phyloP scores from a whole-genome alignment of 805 yeast species.

The Ogataea angusta region DNA sequence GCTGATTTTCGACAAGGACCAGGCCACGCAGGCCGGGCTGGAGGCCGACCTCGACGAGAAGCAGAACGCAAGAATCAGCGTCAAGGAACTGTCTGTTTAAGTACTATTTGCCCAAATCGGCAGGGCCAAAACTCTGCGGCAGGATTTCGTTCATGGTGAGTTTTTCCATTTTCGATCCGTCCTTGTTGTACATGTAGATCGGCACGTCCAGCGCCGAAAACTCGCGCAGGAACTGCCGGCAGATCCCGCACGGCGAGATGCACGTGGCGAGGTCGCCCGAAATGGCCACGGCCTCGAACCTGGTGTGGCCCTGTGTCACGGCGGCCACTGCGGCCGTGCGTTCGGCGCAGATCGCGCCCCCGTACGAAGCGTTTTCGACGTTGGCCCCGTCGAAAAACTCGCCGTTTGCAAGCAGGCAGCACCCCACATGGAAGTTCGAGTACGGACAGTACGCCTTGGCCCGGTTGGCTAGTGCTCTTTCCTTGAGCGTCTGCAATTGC shows the following conservation, averaged over 20 bases:
- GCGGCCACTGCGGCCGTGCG: slow-evolving; percentile 62
- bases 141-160: slow-evolving; percentile 60
- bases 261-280: slow-evolving; percentile 56
- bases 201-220: slow-evolving; percentile 53
- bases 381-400: slow-evolving; percentile 70
- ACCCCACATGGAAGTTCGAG: slow-evolving; percentile 82
- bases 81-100: not conserved
- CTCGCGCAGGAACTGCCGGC: slow-evolving; percentile 87
- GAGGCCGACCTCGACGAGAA: slow-evolving; percentile 5
- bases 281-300: slow-evolving; percentile 62
- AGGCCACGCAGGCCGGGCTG: slow-evolving; percentile 14
- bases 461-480: slow-evolving; percentile 21
- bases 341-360: slow-evolving; percentile 75
- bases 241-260: slow-evolving; percentile 90
- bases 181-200: slow-evolving; percentile 63
- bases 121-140: slow-evolving; percentile 89
- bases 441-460: slow-evolving; percentile 63
- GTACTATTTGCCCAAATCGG: slow-evolving; percentile 37
- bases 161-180: slow-evolving; percentile 44
- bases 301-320: slow-evolving; percentile 38
- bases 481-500: slow-evolving; percentile 10
- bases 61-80: slow-evolving; percentile 1
- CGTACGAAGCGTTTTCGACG: slow-evolving; percentile 90
- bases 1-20: slow-evolving; percentile 48
- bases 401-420: slow-evolving; percentile 54